These are phyloP conservation scores for Plenodomus tracheiphilus DNA, from an alignment of 2,329 filamentous ascomycete genomes.

Conservation along the genomic window DNA sequence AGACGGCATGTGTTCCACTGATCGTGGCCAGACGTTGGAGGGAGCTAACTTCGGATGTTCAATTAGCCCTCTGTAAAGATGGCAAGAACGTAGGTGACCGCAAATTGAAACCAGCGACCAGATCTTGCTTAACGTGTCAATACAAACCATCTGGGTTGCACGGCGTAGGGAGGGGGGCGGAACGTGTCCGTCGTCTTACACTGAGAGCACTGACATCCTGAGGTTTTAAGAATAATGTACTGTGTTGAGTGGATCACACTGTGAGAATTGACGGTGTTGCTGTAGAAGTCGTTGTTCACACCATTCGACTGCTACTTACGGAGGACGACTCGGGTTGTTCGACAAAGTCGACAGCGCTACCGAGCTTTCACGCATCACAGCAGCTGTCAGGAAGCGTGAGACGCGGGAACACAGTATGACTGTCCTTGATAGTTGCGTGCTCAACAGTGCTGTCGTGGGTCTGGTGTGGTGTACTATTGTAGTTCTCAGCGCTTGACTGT, in stretches of 20 bases:
- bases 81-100: background rate
- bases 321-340: slow-evolving; percentile 10
- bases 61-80: slow-evolving; percentile 1
- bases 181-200: slow-evolving; percentile 3
- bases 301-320: slow-evolving; percentile 1
- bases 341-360: slow-evolving; percentile 33
- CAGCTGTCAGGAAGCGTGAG: slow-evolving; percentile 25
- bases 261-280: background rate
- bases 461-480: slow-evolving; percentile 6
- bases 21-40: slow-evolving; percentile 8
- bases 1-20: slow-evolving; percentile 1
- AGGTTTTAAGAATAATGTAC: background rate
- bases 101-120: background rate
- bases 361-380: slow-evolving; percentile 37
- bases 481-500: background rate
- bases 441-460: background rate
- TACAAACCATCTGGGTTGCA: slow-evolving; percentile 8
- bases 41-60: slow-evolving; percentile 7
- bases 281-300: background rate
- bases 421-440: background rate
- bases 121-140: background rate
- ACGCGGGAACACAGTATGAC: slow-evolving; percentile 1
- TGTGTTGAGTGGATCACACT: background rate
- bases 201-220: background rate
- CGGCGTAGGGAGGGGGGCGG: slow-evolving; percentile 1